phyloP scores from a whole-genome alignment of 2,329 filamentous ascomycete genomes.

The Apiospora pterosperma region DNA sequence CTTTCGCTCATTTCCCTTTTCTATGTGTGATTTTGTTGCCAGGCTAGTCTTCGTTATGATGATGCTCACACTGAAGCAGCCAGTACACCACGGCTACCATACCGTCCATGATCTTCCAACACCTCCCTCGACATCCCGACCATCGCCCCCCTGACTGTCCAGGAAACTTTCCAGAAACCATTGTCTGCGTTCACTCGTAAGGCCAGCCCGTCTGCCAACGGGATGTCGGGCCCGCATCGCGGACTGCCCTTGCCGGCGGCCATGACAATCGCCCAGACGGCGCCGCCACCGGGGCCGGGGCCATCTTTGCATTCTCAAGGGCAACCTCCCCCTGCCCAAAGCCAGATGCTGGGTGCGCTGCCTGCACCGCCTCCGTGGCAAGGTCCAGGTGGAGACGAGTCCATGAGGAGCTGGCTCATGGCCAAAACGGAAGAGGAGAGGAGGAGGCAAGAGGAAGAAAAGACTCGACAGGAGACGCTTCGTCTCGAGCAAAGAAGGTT shows the following conservation, averaged over 20 bases:
- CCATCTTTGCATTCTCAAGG: conserved; percentile 27
- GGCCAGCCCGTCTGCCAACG: conserved; percentile 48
- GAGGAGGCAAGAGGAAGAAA: conserved; percentile 72
- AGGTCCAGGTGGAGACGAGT: conserved; percentile 65
- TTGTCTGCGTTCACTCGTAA: conserved; percentile 36
- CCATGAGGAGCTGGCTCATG: conserved; percentile 68
- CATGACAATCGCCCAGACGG: conserved; percentile 41
- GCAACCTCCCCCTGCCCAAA: conserved; percentile 23
- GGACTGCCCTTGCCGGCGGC: conserved; percentile 66
- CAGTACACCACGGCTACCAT: conserved; percentile 55
- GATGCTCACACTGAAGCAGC: conserved; percentile 62
- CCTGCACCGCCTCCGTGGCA: conserved; percentile 67
- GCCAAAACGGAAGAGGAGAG: conserved; percentile 73
- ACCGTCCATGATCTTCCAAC: conserved; percentile 61
- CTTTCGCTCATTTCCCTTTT: conserved; percentile 5
- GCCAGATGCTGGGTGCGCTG: conserved; percentile 47
- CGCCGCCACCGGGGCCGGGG: conserved; percentile 40
- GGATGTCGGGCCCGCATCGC: conserved; percentile 68
- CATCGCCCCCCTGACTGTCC: conserved; percentile 50
- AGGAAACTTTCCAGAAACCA: conserved; percentile 43
- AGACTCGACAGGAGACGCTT: conserved; percentile 59
- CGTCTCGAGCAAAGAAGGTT: conserved; percentile 70
- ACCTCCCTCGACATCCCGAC: conserved; percentile 52
- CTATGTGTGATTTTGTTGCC: conserved; percentile 19
- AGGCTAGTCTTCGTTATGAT: conserved; percentile 28